Evolutionary conservation across 768 basidiomycete genomes (phyloP).

Genomic region (Sutorius australiensis): DNA sequence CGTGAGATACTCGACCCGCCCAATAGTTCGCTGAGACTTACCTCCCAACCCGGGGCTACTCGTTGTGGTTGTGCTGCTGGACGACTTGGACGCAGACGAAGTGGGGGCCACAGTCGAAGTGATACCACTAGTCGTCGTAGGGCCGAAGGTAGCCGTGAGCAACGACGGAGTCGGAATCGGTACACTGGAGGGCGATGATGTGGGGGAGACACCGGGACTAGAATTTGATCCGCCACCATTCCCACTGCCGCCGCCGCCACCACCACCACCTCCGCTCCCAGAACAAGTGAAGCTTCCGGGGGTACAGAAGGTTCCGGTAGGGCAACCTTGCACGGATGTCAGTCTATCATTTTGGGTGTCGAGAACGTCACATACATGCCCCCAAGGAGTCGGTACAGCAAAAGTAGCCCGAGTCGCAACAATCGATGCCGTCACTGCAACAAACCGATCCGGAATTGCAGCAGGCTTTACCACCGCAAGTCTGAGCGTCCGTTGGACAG

Average conservation of each 20-base stretch:
- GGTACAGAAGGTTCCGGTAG: constrained; percentile 9
- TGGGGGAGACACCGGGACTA: not conserved
- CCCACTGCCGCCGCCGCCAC: constrained; percentile 1
- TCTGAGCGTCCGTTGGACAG: constrained; percentile 14
- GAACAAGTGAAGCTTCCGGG: constrained; percentile 5
- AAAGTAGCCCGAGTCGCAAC: constrained; percentile 9
- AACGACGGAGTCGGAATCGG: not conserved
- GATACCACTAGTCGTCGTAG: not conserved
- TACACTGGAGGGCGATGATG: not conserved
- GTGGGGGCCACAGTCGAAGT: not conserved
- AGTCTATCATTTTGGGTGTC: not conserved
- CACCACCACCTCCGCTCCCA: not conserved
- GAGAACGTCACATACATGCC: constrained; percentile 16
- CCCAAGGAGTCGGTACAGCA: constrained; percentile 24
- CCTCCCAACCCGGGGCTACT: not conserved
- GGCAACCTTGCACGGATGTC: constrained; percentile 16
- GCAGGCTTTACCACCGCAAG: constrained; percentile 11
- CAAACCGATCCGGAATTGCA: constrained; percentile 10
- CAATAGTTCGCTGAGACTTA: not conserved
- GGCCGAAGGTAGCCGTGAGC: not conserved
- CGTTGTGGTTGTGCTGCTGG: not conserved
- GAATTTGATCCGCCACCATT: not conserved
- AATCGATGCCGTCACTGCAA: constrained; percentile 2
- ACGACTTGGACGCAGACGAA: not conserved
- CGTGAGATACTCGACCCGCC: not conserved